These are phyloP conservation scores for Eucalyptus viminalis DNA, from an alignment of 345 rosid species.

Conservation along the genomic window DNA sequence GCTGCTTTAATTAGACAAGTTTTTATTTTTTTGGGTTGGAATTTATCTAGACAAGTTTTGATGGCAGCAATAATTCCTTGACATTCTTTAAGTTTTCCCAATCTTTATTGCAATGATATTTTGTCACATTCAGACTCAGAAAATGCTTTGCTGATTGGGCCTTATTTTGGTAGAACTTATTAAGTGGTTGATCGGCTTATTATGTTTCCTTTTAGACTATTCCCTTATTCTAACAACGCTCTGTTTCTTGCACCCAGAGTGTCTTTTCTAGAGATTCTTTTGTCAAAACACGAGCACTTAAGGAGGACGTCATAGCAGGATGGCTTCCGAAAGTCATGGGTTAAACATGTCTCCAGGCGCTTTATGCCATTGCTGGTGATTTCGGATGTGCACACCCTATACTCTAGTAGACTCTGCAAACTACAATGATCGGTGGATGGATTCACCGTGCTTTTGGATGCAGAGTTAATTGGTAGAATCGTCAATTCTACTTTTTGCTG, in stretches of 20 bases:
- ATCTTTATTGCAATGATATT: background rate
- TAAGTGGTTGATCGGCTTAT: background rate
- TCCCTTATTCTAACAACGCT: background rate
- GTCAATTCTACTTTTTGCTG: background rate
- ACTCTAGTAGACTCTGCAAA: background rate
- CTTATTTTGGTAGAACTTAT: background rate
- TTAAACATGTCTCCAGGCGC: background rate
- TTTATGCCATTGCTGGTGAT: background rate
- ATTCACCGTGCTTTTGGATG: background rate
- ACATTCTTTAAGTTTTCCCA: background rate
- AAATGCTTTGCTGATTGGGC: background rate
- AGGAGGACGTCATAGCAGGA: constrained; percentile 78
- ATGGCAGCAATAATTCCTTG: background rate
- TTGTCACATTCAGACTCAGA: background rate
- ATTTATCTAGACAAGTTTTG: background rate
- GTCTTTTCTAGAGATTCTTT: constrained; percentile 76
- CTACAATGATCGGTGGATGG: background rate
- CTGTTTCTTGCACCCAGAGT: constrained; percentile 24
- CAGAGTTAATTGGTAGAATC: background rate
- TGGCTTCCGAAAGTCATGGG: constrained; percentile 89
- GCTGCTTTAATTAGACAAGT: background rate
- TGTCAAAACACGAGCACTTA: constrained; percentile 50
- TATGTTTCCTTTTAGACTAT: background rate
- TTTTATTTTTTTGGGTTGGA: background rate
- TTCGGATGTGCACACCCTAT: background rate